Evolutionary conservation across 768 basidiomycete genomes (phyloP).

Genomic region (Exsudoporus frostii): DNA sequence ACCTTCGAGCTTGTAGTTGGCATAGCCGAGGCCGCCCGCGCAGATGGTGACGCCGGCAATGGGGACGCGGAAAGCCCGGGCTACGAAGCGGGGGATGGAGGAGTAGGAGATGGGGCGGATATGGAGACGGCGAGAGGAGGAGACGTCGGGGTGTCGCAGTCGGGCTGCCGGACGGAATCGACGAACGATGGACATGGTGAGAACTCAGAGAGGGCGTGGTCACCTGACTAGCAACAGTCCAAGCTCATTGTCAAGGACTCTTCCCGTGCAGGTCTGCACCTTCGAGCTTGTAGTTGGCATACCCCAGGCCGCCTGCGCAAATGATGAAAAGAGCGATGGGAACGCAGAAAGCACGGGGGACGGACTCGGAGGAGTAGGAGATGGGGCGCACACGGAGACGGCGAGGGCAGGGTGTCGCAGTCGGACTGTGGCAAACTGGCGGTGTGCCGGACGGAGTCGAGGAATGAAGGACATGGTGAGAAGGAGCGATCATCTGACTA

Average conservation of each 20-base stretch:
- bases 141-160: slow-evolving; percentile 33
- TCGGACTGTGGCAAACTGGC: not conserved
- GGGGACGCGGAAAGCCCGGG: slow-evolving; percentile 84
- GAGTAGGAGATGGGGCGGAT: slow-evolving; percentile 79
- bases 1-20: slow-evolving; percentile 97
- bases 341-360: slow-evolving; percentile 87
- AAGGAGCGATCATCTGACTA: not conserved
- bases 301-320: slow-evolving; percentile 88
- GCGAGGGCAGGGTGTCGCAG: slow-evolving; percentile 43
- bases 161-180: not conserved
- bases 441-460: not conserved
- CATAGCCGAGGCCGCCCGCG: slow-evolving; percentile 89
- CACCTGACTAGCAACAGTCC: not conserved
- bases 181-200: not conserved
- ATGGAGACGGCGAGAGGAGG: slow-evolving; percentile 61
- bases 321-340: slow-evolving; percentile 87
- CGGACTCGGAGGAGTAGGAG: slow-evolving; percentile 83
- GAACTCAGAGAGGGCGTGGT: not conserved
- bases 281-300: slow-evolving; percentile 96
- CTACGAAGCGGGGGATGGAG: slow-evolving; percentile 85
- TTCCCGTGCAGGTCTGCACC: too few relatives aligned
- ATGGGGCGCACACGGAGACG: slow-evolving; percentile 70
- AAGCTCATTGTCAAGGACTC: too few relatives aligned
- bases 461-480: not conserved
- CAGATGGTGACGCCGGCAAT: slow-evolving; percentile 87